Evolutionary conservation across 176 grass and related monocot species (phyloP).

Genomic region (Alloteropsis semialata): DNA sequence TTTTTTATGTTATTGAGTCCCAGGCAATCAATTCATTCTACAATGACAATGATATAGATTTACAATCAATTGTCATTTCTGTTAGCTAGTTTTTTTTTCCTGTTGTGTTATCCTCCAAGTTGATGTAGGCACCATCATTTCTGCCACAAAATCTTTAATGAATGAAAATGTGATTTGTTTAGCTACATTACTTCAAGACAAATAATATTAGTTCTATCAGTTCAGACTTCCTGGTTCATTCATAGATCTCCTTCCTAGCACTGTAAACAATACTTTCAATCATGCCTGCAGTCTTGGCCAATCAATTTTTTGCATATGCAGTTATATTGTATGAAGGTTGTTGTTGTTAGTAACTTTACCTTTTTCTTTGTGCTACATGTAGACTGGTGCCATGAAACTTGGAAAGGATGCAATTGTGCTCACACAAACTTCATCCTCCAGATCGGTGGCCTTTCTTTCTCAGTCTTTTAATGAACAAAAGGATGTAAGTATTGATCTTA

Average conservation of each 20-base stretch:
- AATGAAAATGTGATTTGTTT: not conserved
- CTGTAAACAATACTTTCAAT: conserved; percentile 17
- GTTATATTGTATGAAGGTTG: not conserved
- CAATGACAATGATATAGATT: not conserved
- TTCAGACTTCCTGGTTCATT: conserved; percentile 23
- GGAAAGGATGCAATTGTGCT: conserved; percentile 89
- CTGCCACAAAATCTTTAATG: conserved; percentile 3
- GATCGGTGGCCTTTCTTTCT: conserved; percentile 85
- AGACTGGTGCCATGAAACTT: conserved; percentile 94
- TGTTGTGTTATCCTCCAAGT: not conserved
- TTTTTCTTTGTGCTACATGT: conserved; percentile 22
- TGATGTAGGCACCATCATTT: not conserved
- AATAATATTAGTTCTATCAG: not conserved
- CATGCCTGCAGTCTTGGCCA: not conserved
- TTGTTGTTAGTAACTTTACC: not conserved
- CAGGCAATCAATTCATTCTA: not conserved
- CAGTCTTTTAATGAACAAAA: conserved; percentile 78
- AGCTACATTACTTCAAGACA: not conserved
- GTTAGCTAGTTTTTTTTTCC: not conserved
- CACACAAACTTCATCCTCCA: conserved; percentile 71
- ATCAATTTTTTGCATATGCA: not conserved
- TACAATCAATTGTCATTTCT: not conserved
- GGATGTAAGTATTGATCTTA: conserved; percentile 46
- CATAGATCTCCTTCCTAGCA: not conserved
- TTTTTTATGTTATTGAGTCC: not conserved